A percentile compares a stretch with the other conserved stretches of the same genome.
phyloP scores from a whole-genome alignment of 2,329 filamentous ascomycete species.

The Magnaporthiopsis poae region DNA sequence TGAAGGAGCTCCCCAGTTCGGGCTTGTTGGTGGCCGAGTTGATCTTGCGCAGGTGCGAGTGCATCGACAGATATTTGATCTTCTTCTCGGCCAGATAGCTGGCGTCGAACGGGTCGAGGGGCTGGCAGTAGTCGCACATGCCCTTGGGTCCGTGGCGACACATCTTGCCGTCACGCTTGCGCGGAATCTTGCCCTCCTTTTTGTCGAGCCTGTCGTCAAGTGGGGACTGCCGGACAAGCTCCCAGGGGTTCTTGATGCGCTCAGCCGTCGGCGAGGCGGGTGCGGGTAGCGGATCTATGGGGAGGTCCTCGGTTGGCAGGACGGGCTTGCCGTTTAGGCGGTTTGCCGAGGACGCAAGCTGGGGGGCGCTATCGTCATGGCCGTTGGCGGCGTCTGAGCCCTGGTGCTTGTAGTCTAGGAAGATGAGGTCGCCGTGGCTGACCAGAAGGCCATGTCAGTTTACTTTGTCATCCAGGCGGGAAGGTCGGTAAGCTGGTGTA shows the following conservation, averaged over 20 bases:
- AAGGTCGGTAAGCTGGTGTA: constrained; percentile 22
- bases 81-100: constrained; percentile 87
- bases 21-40: constrained; percentile 95
- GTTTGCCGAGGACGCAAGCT: constrained; percentile 40
- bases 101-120: constrained; percentile 84
- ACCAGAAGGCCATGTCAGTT: constrained; percentile 2
- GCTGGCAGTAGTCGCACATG: constrained; percentile 99
- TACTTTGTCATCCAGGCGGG: background rate
- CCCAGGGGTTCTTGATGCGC: constrained; percentile 81
- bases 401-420: constrained; percentile 65
- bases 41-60: constrained; percentile 86
- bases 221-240: constrained; percentile 75
- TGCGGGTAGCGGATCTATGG: constrained; percentile 46
- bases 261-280: constrained; percentile 39
- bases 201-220: constrained; percentile 82
- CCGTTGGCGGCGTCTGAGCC: constrained; percentile 32
- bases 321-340: constrained; percentile 72
- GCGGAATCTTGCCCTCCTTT: constrained; percentile 77
- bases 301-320: constrained; percentile 55
- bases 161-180: constrained; percentile 69
- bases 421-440: constrained; percentile 86
- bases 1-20: constrained; percentile 86
- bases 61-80: constrained; percentile 97
- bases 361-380: constrained; percentile 28
- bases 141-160: constrained; percentile 92